phyloP scores from a whole-genome alignment of 2,329 filamentous ascomycete species.

The Verticillium nonalfalfae region DNA sequence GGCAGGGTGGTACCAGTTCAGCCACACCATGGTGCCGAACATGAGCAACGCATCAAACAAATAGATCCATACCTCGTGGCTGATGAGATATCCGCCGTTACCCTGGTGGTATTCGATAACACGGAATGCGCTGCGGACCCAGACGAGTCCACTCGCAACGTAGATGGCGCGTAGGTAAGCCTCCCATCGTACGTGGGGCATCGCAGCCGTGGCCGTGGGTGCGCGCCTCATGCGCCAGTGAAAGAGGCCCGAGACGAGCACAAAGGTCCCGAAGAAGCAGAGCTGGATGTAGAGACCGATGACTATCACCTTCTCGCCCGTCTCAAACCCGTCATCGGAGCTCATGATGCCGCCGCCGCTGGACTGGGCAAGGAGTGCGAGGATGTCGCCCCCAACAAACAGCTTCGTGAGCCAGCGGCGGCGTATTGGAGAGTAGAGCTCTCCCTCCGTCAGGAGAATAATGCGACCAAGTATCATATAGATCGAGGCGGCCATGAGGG shows the following conservation, averaged over 20 bases:
- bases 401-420: conserved; percentile 41
- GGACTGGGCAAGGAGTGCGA: conserved; percentile 45
- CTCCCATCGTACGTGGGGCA: conserved; percentile 16
- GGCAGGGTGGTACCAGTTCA: background rate
- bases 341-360: conserved; percentile 31
- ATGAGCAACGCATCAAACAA: conserved; percentile 34
- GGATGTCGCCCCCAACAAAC: conserved; percentile 48
- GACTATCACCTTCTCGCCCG: conserved; percentile 46
- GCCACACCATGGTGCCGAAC: conserved; percentile 16
- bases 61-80: conserved; percentile 32
- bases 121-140: conserved; percentile 17
- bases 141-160: conserved; percentile 39
- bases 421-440: conserved; percentile 23
- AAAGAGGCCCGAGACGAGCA: conserved; percentile 39
- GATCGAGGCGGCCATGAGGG: conserved; percentile 41
- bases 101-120: conserved; percentile 14
- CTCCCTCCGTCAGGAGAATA: conserved; percentile 28
- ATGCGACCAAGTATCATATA: conserved; percentile 44
- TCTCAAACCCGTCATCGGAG: conserved; percentile 10
- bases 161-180: conserved; percentile 43
- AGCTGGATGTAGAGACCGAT: conserved; percentile 51
- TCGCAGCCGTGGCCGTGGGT: conserved; percentile 10
- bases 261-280: conserved; percentile 49
- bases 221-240: conserved; percentile 25
- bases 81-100: conserved; percentile 26